Evolutionary conservation across 129 eudicot species (phyloP), one percentile per base, ranked within the genome.

Genomic region (Flaveria brownii): DNA sequence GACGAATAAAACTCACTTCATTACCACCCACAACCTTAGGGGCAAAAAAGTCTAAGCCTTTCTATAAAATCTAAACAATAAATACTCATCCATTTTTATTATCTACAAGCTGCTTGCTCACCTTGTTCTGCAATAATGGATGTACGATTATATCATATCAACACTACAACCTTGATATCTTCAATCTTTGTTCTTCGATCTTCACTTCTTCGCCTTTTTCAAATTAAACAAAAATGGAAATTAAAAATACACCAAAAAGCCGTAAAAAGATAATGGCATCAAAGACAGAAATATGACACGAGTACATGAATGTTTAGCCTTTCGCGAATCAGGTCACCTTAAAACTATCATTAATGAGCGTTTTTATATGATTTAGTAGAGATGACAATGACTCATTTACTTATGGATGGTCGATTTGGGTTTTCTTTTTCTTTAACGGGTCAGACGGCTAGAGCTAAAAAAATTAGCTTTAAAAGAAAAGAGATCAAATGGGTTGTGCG

Each of bases 121-220:
- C 68, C 67, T 71, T 71, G 57, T 78, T 49, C 64, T 62, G 72
- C 77, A 73, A 62, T 73, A 47, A 71, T 72, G 78, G 83, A 79
- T 79, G 83, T 5, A 63, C 30, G 74, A 72, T 61, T 22, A 63
- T 70, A 63, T 65, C 60, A 39, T 72, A 64, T 79, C 78, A 50
- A 79, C 83, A 72, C 43, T 63, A 63, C 69, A 63, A 63, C 17
- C 69, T 63, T 63, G 47, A 8, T 50, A 50, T 72, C 77, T 64
- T 14, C 14, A 10, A 79, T 79, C 77, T 39, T 17, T 15, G 39
- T 13, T 73, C 78, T 72, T 64, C 25, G 14, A 42, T 80, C 69
- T 80, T 80, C 74, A 80, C 74, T 60, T 23, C 69, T 79, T 79
- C 7, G 83, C 33, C 74, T 78, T 73, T 80, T 80, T 73, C 62